Percentiles rank a stretch among this genome's conserved stretches.
Evolutionary conservation across 441 rosid species (phyloP).

Genomic region (Erodium moschatum): DNA sequence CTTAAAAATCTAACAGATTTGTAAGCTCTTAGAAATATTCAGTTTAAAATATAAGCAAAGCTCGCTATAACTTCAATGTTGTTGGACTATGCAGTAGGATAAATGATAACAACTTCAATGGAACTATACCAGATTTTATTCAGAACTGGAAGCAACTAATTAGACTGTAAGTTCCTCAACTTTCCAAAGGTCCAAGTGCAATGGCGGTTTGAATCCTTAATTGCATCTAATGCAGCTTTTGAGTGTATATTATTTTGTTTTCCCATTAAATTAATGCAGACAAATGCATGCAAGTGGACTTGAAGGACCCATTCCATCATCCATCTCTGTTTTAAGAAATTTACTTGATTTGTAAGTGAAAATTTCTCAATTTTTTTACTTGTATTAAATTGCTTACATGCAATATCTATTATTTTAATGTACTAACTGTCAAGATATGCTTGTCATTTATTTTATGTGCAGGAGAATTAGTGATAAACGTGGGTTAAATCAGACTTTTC

Average conservation of each 20-base stretch:
- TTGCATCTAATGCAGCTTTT: constrained; percentile 11
- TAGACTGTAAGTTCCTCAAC: constrained; percentile 42
- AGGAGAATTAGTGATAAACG: constrained; percentile 65
- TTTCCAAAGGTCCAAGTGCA: not conserved
- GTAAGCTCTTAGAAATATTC: constrained; percentile 29
- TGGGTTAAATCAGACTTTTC: constrained; percentile 55
- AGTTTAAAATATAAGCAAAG: not conserved
- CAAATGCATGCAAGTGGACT: constrained; percentile 63
- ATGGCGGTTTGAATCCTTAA: not conserved
- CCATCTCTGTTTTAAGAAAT: constrained; percentile 33
- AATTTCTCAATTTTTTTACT: not conserved
- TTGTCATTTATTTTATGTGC: constrained; percentile 19
- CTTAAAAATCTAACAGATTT: constrained; percentile 52
- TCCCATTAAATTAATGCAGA: constrained; percentile 26
- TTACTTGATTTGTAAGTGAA: constrained; percentile 44
- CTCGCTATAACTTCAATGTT: not conserved
- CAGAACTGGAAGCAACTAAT: constrained; percentile 37
- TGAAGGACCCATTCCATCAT: constrained; percentile 51
- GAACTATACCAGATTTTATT: constrained; percentile 39
- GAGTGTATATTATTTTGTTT: constrained; percentile 6
- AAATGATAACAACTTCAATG: constrained; percentile 48
- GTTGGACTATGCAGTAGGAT: constrained; percentile 40
- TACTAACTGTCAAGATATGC: constrained; percentile 10
- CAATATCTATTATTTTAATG: not conserved
- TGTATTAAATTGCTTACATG: not conserved